Base-by-base conservation (phyloP, 305 asterid species). In the Euphrasia arctica region DNA sequence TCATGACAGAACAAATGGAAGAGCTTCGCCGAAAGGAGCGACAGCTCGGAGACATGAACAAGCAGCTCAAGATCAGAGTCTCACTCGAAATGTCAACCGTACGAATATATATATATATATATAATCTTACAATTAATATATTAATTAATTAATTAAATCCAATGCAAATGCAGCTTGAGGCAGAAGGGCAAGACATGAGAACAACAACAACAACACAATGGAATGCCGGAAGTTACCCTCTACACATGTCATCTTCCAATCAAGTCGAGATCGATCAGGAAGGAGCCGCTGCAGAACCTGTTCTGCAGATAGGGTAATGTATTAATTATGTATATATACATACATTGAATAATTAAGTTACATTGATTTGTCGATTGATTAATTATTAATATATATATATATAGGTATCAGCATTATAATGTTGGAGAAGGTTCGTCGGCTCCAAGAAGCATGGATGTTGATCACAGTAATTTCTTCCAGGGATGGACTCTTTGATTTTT, bases 1-100 rank as follows among this genome's bases (percentile, higher is more conserved):
- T 85, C 43, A 75, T 90, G 96, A 65, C 65, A 70, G 98, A 92
- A 58, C 83, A 89, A 73, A 84, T 92, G 94, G 97, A 87, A 67
- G 91, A 90, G 68, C 95, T 88, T 15, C 88, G 93, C 61, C 79
- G 85, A 77, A 87, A 92, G 97, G 98, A 86, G 74, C 82, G 95
- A 52, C 95, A 88, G 42, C 86, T 88, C 12, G 96, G 95, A 58
- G 96, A 88, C 73, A 71, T 88, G 81, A 91, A 86, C 85, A 85
- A 85, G 87, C 96, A 91, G 71, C 80, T 90, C 57, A 90, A 83
- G 83, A 75, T 79, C 72, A 88, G 78, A 78, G 86, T 86, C 69
- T 91, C 95, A 57, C 76, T 80, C 0, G 95, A 88, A 83, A 69
- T 84, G 81, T 80, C 95, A 61, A 52, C 82, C 79, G 96, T 88